Evolutionary conservation across 164 flowering plant species (phyloP).

Genomic region (Vitis rotundifolia): DNA sequence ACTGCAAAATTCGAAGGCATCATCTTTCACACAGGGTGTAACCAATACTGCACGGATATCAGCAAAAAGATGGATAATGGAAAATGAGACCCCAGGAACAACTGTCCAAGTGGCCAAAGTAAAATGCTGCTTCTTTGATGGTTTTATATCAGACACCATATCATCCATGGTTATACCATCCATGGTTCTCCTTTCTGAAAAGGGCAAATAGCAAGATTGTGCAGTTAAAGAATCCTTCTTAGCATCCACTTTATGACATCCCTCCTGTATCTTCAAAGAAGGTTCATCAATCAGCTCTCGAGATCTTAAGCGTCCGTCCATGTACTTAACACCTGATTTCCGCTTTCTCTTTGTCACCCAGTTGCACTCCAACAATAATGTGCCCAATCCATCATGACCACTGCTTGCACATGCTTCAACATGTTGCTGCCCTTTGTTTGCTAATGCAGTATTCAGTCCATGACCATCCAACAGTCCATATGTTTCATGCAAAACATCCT

Average conservation of each 20-base stretch:
- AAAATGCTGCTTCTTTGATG: constrained; percentile 58
- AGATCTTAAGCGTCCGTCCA: constrained; percentile 34
- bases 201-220: constrained; percentile 34
- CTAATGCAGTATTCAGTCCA: constrained; percentile 13
- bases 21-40: constrained; percentile 45
- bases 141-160: constrained; percentile 58
- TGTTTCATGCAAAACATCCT: constrained; percentile 38
- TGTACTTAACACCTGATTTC: constrained; percentile 35
- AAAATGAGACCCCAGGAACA: constrained; percentile 86
- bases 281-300: constrained; percentile 40
- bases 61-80: constrained; percentile 91
- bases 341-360: constrained; percentile 61
- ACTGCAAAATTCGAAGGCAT: constrained; percentile 15
- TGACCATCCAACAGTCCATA: constrained; percentile 24
- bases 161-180: constrained; percentile 14
- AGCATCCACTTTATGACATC: constrained; percentile 53
- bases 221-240: constrained; percentile 32
- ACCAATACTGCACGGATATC: constrained; percentile 88
- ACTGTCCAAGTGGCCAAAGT: constrained; percentile 80
- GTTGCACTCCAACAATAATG: constrained; percentile 44
- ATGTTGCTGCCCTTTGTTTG: constrained; percentile 34
- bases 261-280: constrained; percentile 34
- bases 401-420: constrained; percentile 23
- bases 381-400: constrained; percentile 38
- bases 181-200: constrained; percentile 33